Evolutionary conservation across 2,329 filamentous ascomycete species (phyloP).

Genomic region (Didymellaceae sp.): DNA sequence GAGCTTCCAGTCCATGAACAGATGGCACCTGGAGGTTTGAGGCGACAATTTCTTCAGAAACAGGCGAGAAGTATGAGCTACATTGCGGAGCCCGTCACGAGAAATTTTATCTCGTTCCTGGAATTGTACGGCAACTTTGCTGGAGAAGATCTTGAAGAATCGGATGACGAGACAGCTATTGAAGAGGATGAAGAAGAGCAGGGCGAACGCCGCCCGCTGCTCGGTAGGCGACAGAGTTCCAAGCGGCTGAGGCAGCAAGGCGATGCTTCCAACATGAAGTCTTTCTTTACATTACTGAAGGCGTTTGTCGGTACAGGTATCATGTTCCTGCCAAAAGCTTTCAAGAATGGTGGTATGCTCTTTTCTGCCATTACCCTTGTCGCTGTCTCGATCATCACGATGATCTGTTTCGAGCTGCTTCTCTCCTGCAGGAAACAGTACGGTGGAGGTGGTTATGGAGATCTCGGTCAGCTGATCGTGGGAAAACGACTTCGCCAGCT

Average conservation of each 20-base stretch:
- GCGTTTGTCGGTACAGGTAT: conserved; percentile 82
- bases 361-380: conserved; percentile 75
- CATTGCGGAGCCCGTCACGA: conserved; percentile 64
- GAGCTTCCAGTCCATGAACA: conserved; percentile 54
- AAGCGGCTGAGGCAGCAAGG: conserved; percentile 57
- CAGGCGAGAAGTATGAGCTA: conserved; percentile 50
- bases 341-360: conserved; percentile 77
- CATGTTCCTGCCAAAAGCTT: conserved; percentile 82
- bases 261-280: conserved; percentile 72
- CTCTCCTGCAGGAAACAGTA: conserved; percentile 69
- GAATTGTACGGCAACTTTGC: conserved; percentile 79
- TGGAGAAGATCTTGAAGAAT: conserved; percentile 69
- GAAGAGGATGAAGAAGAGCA: conserved; percentile 61
- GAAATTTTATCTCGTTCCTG: conserved; percentile 77
- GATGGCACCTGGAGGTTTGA: conserved; percentile 60
- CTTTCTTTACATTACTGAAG: conserved; percentile 80
- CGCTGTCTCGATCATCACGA: conserved; percentile 69
- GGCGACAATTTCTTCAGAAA: conserved; percentile 58
- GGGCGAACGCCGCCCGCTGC: conserved; percentile 66
- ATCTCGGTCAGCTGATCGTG: conserved; percentile 71
- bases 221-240: conserved; percentile 63
- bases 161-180: conserved; percentile 63
- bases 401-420: conserved; percentile 74
- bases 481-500: conserved; percentile 68
- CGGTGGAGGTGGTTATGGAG: conserved; percentile 76